These are phyloP conservation scores for Rhodotorula taiwanensis DNA, from an alignment of 768 basidiomycete species.

Conservation along the genomic window DNA sequence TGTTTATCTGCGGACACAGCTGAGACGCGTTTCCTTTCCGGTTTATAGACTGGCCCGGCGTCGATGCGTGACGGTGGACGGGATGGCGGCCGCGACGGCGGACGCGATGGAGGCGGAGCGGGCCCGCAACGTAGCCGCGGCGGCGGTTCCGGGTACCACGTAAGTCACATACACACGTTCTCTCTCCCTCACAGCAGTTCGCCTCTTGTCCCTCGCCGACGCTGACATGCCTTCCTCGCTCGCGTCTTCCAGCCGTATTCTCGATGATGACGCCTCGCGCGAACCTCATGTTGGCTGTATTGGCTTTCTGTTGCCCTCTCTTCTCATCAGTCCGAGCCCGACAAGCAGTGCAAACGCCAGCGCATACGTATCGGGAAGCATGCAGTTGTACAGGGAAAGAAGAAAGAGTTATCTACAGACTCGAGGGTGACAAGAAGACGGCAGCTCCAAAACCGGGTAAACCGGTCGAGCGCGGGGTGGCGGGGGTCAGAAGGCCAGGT, in stretches of 20 bases:
- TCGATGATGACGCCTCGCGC: background rate
- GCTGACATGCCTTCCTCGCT: no score
- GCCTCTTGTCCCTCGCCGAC: background rate
- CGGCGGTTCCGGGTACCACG: slow-evolving; percentile 23
- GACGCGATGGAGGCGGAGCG: slow-evolving; percentile 19
- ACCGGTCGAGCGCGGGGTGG: no score
- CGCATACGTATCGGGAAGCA: no score
- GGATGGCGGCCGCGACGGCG: slow-evolving; percentile 14
- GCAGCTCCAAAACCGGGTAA: no score
- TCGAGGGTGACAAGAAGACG: no score
- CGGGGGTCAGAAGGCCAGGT: no score
- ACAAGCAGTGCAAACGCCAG: no score
- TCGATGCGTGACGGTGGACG: slow-evolving; percentile 37
- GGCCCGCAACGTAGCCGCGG: slow-evolving; percentile 28
- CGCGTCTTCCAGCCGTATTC: slow-evolving; percentile 32
- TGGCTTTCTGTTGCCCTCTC: background rate
- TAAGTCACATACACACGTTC: no score
- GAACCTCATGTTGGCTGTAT: no score
- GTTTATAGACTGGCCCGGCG: slow-evolving; percentile 43
- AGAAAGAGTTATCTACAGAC: background rate
- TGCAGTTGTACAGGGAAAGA: background rate
- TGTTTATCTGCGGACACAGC: background rate
- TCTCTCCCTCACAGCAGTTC: background rate
- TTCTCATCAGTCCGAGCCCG: background rate
- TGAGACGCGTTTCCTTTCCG: no score